Evolutionary conservation across 371 early-diverging fungal genomes (phyloP).

Genomic region (Mortierella sp.): DNA sequence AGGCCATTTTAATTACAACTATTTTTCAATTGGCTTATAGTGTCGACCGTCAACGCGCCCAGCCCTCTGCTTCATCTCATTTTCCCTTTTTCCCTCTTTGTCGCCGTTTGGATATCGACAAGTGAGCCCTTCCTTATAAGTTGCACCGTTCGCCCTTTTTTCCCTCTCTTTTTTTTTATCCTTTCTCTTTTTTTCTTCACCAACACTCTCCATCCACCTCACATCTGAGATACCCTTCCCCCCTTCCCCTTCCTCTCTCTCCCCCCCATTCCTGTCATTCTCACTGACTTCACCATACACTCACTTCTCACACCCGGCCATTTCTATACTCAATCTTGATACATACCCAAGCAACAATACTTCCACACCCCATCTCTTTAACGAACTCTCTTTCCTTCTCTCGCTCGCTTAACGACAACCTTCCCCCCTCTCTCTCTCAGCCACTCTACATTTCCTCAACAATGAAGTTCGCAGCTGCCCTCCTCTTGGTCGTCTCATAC

Average conservation of each 20-base stretch:
- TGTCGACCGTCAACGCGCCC: neutral
- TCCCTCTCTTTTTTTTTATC: conserved; percentile 3
- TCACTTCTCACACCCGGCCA: neutral
- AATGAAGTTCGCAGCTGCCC: conserved; percentile 46
- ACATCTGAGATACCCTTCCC: neutral
- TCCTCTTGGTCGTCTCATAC: conserved; percentile 31
- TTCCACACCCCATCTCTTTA: neutral
- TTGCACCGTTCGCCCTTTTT: neutral
- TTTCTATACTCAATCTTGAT: neutral
- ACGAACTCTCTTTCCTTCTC: neutral
- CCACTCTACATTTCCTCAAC: neutral
- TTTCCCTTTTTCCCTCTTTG: neutral
- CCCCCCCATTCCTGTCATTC: neutral
- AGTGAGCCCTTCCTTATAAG: conserved; percentile 15
- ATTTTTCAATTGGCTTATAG: neutral
- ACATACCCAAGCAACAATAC: neutral
- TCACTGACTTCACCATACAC: neutral
- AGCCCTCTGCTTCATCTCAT: too few species aligned
- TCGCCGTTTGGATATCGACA: neutral
- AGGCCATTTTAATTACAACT: neutral
- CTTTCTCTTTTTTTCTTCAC: neutral
- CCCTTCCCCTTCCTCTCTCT: conserved; percentile 10
- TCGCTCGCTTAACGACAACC: neutral
- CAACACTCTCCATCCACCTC: neutral
- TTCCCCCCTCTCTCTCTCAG: neutral